These are phyloP conservation scores for Musa acuminata DNA, from an alignment of 176 grass and related monocot species.

Conservation along the genomic window DNA sequence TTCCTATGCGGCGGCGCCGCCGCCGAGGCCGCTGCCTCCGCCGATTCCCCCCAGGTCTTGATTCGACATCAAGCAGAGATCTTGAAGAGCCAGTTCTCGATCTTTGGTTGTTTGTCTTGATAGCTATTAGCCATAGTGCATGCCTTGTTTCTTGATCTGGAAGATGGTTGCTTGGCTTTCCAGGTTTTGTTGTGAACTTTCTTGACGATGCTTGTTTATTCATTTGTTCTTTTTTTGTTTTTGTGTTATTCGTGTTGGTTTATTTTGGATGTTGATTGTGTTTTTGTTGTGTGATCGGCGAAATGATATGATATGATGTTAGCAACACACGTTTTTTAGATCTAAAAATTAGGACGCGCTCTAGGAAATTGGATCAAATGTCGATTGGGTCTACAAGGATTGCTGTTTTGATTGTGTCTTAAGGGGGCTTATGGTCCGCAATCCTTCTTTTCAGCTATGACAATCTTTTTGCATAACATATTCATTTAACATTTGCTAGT, in stretches of 20 bases:
- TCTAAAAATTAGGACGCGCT: background rate
- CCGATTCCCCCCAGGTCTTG: background rate
- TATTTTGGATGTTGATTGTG: too few relatives aligned
- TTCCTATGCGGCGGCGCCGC: conserved; percentile 63
- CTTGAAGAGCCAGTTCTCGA: too few relatives aligned
- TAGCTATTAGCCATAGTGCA: background rate
- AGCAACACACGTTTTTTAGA: background rate
- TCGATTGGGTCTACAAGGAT: background rate
- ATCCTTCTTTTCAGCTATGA: background rate
- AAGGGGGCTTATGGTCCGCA: background rate
- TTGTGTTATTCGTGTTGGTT: background rate
- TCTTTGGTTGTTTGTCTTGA: too few relatives aligned
- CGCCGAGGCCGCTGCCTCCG: conserved; percentile 7
- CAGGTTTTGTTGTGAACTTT: background rate
- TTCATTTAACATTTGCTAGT: background rate
- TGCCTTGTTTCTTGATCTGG: background rate
- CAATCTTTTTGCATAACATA: background rate
- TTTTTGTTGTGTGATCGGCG: background rate
- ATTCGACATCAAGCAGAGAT: background rate
- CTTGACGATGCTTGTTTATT: background rate
- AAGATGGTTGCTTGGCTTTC: background rate
- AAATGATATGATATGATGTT: background rate
- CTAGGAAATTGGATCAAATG: background rate
- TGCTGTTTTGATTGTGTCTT: background rate
- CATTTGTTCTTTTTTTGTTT: background rate